Base-by-base conservation (phyloP, 192 early-diverging fungal genomes). In the Backusella luteola region DNA sequence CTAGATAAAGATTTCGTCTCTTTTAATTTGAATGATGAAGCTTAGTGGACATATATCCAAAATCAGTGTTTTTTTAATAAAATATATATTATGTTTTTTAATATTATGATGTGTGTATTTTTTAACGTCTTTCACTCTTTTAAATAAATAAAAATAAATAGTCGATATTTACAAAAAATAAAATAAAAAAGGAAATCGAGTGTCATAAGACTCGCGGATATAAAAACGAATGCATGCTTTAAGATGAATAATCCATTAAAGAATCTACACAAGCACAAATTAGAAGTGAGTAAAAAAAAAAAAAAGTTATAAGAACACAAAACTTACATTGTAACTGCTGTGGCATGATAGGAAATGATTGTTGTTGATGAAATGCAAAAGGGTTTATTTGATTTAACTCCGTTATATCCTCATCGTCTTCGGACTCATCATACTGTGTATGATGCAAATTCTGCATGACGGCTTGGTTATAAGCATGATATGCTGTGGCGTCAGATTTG, bases 211-310 rank as follows among this genome's bases (percentile, higher is more conserved):
- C 56, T 49, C 23, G 26, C 23, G 26, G 26, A 4, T 63, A 63
- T 63, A 26, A 63, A 63, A 32, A 29, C 29, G 56, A 63, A 63
- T 63, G 56, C 56, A 63, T 19, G 5, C 11, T 21, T 63, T 63
- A 63, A 14, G 56, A 63, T 63, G 56, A 63, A 29, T 63, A 29
- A 29, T 63, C 56, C 56, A 63, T 63, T 63, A 63, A 63, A 63
- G 56, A 63, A 63, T 26, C 56, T 63, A 63, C 19, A 63, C 9
- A 63, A 29, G 4, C 9, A 63, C 53, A 59, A 23, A 59, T 29
- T 29, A 63, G 9, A 63, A 63, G 0, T 29, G 3, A 14, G 56
- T 14, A 63, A 63, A 63, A 53, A 53, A 53, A 53, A 63, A 12
- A 12, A 44, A 17, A 29, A 15, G 6, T 49, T 49, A 19, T 6